Evolutionary conservation across 2,329 filamentous ascomycete genomes (phyloP), one percentile per base, ranked within the genome.

Genomic region (Malbranchea zuffiana): DNA sequence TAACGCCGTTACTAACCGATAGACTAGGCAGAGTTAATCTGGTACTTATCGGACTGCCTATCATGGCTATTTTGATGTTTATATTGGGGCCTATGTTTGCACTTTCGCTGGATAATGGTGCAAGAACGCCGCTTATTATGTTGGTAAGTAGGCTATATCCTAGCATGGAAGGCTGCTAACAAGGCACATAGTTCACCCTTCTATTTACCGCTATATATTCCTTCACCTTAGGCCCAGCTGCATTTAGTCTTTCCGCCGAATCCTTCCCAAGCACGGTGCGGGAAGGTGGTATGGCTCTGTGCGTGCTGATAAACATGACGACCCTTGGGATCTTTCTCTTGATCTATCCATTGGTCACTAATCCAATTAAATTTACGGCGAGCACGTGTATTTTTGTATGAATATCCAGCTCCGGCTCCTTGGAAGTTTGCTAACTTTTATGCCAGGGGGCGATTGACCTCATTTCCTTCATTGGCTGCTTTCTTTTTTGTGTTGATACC

Each of bases 221-320:
- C 5, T 39, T 39, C 24, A 33, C 36, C 5, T 7, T 39, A 15
- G 36, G 36, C 8, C 36, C 36, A 24, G 36, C 36, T 5, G 36
- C 36, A 3, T 39, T 39, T n/a, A 39, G 29, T 17, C 16, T 39
- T 17, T 39, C 36, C 8, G 36, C 36, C 11, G 36, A 39, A 29
- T 39, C 36, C 2, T 39, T 39, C 30, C 36, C 36, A 8, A 39
- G 36, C 19, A 39, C 36, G 2, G 36, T 39, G 17, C 30, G 36
- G 5, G 36, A 39, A n/a, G 36, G 29, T 11, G 36, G 36, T 11
- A 39, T 39, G 36, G 36, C 36, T 5, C 32, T 39, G 7, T 39
- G 36, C 20, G 36, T 39, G 16, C 34, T 39, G 10, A 39, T 39
- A 15, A 39, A 39, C 18, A 33, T 39, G 30, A 39, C 36, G 18